phyloP scores from a whole-genome alignment of 352 stramenopile species.

The Phytophthora vignae region DNA sequence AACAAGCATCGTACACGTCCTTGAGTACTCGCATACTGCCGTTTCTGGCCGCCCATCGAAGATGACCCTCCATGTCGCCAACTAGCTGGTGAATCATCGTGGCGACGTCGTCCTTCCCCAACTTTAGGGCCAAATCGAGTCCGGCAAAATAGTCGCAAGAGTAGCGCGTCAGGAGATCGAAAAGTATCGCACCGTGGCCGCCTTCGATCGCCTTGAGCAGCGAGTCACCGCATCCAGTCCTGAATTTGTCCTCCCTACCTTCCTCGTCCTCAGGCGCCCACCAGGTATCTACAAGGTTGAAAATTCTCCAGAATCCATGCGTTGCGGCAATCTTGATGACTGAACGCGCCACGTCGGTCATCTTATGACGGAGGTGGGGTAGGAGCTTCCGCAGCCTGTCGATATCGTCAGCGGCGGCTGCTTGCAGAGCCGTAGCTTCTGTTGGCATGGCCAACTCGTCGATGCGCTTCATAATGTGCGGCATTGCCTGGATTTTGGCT shows the following conservation, averaged over 20 bases:
- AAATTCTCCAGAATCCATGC: not conserved
- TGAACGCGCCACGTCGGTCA: not conserved
- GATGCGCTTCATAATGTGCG: not conserved
- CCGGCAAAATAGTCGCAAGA: too few relatives aligned
- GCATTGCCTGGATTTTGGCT: too few relatives aligned
- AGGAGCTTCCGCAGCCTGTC: slow-evolving; percentile 3
- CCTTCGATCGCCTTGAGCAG: too few relatives aligned
- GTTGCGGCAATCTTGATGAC: not conserved
- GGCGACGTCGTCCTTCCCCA: too few relatives aligned
- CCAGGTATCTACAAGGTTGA: not conserved
- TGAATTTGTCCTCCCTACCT: too few relatives aligned
- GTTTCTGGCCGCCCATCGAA: not conserved
- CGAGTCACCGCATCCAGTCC: too few relatives aligned
- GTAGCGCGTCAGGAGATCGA: too few relatives aligned
- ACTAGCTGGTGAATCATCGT: not conserved
- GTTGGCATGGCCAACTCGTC: not conserved
- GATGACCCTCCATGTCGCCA: not conserved
- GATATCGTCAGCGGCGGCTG: slow-evolving; percentile 6
- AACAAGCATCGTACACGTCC: not conserved
- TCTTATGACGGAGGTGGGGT: not conserved
- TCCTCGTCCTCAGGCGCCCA: too few relatives aligned
- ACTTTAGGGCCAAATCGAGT: too few relatives aligned
- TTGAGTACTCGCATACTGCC: not conserved
- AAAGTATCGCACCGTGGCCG: too few relatives aligned
- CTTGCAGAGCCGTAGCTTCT: slow-evolving; percentile 7